Evolutionary conservation across 805 yeast genomes (phyloP), one percentile per base, ranked within the genome.

Genomic region (Kazachstania bromeliacearum): DNA sequence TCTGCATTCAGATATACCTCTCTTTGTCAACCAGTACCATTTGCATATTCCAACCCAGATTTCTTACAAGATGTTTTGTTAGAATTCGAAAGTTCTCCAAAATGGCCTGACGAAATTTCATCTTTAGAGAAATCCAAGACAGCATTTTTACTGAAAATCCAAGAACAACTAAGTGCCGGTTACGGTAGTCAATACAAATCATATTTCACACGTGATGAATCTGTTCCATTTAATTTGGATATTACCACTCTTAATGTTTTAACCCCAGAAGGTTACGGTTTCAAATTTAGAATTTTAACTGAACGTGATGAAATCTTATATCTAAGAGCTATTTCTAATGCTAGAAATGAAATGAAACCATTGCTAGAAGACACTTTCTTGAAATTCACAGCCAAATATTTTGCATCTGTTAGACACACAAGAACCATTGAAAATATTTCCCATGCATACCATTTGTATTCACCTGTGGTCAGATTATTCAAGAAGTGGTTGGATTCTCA

Each of bases 71-170:
- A 83, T 30, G 77, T 79, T 12, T 69, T 92, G 7, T 55, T 92
- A 25, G 95, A 88, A 59, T 85, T 92, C 57, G 98, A 92, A 62
- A 67, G 83, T 3, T 84, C 95, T 2, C 70, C 74, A n/a, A 77
- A 77, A 56, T 92, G 99, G 99, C 99, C 99, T 2, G 94, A 84
- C 58, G 96, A 92, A 55, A 56, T 85, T 5, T 62, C 68, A 27
- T 87, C 96, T 2, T 62, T 87, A 37, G 97, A 92, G 57, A 79
- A 81, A 50, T 81, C 95, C 12, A 92, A 92, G 53, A 75, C 94
- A 22, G 97, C 97, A 6, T 85, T 92, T 47, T 63, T 89, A 48
- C 56, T 92, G 36, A 81, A 81, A 47, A 73, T 88, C 16, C 71
- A 75, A 35, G 72, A 73, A 33, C 54, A 52, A 18, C 40, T 72